Conservation (phyloP, 1,139 yeast species). For the Taphrina communis region DNA sequence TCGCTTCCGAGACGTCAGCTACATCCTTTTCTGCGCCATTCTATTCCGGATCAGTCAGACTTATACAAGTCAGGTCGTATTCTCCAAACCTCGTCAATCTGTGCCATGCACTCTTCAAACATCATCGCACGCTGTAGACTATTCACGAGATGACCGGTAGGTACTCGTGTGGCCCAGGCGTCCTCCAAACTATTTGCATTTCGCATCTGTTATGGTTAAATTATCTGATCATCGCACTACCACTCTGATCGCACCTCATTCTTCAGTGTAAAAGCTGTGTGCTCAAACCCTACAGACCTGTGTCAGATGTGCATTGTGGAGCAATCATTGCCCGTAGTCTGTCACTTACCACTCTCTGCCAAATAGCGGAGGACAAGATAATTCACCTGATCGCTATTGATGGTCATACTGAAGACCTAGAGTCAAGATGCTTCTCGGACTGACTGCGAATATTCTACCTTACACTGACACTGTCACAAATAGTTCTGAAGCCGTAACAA, state of each 20-base stretch:
- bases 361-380: slow-evolving; percentile 91
- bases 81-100: slow-evolving; percentile 31
- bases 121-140: slow-evolving; percentile 33
- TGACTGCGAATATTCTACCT: not conserved
- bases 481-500: too few relatives aligned
- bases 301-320: not conserved
- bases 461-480: not conserved
- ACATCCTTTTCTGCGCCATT: slow-evolving; percentile 23
- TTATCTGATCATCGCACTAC: slow-evolving; percentile 67
- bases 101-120: slow-evolving; percentile 39
- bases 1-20: slow-evolving; percentile 13
- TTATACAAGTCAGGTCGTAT: not conserved
- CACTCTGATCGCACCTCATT: slow-evolving; percentile 71
- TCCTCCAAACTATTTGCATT: slow-evolving; percentile 56
- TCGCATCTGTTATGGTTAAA: slow-evolving; percentile 77
- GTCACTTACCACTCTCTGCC: slow-evolving; percentile 73
- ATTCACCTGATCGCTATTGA: slow-evolving; percentile 73
- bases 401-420: slow-evolving; percentile 3
- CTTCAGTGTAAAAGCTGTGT: slow-evolving; percentile 81
- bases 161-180: slow-evolving; percentile 42
- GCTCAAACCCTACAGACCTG: slow-evolving; percentile 57
- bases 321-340: not conserved
- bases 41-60: slow-evolving; percentile 10
- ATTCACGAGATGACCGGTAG: slow-evolving; percentile 37
- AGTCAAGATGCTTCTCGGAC: not conserved